phyloP scores from a whole-genome alignment of 768 basidiomycete species.

The Lactarius tabidus region DNA sequence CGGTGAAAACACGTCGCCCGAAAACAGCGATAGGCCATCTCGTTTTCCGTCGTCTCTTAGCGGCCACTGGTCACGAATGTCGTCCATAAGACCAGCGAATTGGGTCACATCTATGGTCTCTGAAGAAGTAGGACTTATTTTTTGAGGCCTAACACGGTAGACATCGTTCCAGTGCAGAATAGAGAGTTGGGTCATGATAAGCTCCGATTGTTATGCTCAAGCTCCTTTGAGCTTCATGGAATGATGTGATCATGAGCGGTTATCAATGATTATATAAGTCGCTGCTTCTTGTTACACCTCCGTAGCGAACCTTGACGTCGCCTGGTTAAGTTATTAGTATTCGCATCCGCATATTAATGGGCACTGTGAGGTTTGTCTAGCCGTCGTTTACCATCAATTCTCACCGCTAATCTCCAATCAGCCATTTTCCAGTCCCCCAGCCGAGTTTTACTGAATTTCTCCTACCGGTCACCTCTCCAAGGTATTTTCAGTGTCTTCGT shows the following conservation, averaged over 20 bases:
- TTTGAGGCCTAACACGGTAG: constrained; percentile 78
- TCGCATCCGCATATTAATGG: too few species aligned
- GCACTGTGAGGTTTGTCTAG: too few species aligned
- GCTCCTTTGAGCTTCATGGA: neutral
- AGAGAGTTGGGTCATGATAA: constrained; percentile 37
- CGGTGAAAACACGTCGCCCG: constrained; percentile 86
- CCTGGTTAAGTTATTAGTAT: too few species aligned
- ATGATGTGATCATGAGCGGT: neutral
- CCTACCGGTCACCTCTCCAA: too few species aligned
- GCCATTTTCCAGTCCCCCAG: too few species aligned
- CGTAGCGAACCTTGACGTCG: too few species aligned
- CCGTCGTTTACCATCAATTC: too few species aligned
- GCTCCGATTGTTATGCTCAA: neutral
- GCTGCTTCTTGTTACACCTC: neutral
- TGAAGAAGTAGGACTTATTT: constrained; percentile 44
- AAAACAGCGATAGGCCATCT: constrained; percentile 81
- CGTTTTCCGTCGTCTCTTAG: constrained; percentile 43
- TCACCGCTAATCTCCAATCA: too few species aligned
- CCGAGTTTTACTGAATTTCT: too few species aligned
- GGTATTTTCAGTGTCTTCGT: too few species aligned
- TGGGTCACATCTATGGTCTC: constrained; percentile 85
- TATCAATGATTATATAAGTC: neutral
- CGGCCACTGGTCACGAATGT: constrained; percentile 57
- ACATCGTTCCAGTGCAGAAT: constrained; percentile 79
- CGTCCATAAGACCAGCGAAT: constrained; percentile 68